These are phyloP conservation scores for Madurella fahalii DNA, from an alignment of 2,329 filamentous ascomycete species.

Conservation along the genomic window DNA sequence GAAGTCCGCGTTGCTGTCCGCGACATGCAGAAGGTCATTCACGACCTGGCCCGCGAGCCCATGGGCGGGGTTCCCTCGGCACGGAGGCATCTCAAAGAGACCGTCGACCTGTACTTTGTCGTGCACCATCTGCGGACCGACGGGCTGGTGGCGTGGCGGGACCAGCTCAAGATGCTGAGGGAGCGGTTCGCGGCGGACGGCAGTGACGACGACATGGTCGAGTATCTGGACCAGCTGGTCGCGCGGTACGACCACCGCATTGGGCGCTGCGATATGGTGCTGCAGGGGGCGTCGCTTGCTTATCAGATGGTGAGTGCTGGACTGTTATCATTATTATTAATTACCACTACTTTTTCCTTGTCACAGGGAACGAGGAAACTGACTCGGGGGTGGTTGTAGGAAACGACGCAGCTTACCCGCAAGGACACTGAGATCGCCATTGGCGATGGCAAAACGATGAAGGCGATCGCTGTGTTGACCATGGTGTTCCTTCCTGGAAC, in stretches of 20 bases:
- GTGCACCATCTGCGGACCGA: constrained; percentile 9
- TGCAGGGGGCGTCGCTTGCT: constrained; percentile 11
- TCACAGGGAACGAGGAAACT: neutral
- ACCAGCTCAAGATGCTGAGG: constrained; percentile 8
- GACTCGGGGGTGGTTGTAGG: neutral
- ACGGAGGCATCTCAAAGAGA: neutral
- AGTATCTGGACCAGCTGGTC: constrained; percentile 7
- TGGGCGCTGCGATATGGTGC: constrained; percentile 7
- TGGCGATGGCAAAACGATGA: constrained; percentile 14
- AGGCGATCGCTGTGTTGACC: constrained; percentile 14
- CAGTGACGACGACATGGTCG: neutral
- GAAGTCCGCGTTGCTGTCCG: neutral
- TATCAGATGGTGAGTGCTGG: constrained; percentile 8
- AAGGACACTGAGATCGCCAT: constrained; percentile 15
- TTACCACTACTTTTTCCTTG: no score
- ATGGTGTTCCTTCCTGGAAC: constrained; percentile 14
- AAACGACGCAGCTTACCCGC: constrained; percentile 3
- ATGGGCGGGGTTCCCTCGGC: neutral
- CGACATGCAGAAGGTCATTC: constrained; percentile 1
- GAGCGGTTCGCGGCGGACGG: neutral
- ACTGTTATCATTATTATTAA: neutral
- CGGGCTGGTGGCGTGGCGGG: constrained; percentile 9
- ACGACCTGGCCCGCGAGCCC: neutral
- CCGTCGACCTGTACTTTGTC: constrained; percentile 5
- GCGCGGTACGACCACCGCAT: constrained; percentile 11